Conservation (phyloP, 805 yeast genomes). For the Spathaspora hagerdaliae region DNA sequence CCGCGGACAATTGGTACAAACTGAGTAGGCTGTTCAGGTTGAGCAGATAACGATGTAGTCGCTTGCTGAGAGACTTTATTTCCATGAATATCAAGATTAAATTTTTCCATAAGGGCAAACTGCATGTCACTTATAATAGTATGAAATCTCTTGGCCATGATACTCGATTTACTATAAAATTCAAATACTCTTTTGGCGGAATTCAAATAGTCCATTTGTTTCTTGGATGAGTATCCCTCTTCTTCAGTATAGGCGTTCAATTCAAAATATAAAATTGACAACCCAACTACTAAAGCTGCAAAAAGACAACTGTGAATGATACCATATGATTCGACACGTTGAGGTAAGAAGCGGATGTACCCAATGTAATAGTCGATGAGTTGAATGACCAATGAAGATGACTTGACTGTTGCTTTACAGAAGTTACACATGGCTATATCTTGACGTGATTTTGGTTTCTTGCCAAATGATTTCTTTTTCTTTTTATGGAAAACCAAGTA, state of each 20-base stretch:
- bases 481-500: constrained; percentile 10
- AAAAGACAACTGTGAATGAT: constrained; percentile 9
- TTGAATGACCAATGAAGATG: constrained; percentile 12
- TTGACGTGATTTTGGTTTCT: neutral
- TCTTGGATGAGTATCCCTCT: constrained; percentile 2
- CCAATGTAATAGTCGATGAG: constrained; percentile 11
- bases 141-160: constrained; percentile 1
- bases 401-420: constrained; percentile 11
- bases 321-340: constrained; percentile 8
- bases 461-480: neutral
- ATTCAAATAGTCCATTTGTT: constrained; percentile 4
- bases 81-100: constrained; percentile 3
- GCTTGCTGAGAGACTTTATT: neutral
- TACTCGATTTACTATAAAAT: constrained; percentile 1
- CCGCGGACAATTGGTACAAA: neutral
- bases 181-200: constrained; percentile 4
- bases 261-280: constrained; percentile 3
- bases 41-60: neutral
- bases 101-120: constrained; percentile 3
- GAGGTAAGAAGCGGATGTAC: constrained; percentile 2
- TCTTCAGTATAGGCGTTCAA: neutral
- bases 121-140: constrained; percentile 1
- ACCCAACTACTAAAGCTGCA: constrained; percentile 10
- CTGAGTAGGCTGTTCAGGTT: neutral
- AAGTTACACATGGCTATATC: constrained; percentile 7